Base-by-base conservation (phyloP, 257 asterid species). In the Ocimum tenuiflorum region DNA sequence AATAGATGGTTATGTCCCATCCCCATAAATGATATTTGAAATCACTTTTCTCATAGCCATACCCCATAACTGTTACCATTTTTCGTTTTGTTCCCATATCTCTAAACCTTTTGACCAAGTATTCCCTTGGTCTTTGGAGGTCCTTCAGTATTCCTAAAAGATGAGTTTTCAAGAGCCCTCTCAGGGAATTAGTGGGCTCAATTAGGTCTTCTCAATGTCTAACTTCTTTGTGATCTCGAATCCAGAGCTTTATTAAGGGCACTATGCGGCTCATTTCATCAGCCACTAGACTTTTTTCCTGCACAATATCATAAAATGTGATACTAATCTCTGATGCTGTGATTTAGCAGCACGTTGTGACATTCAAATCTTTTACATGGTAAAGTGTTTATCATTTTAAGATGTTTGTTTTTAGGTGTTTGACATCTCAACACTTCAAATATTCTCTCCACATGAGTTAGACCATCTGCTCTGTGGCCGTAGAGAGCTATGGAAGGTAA, bases 401-500 rank as follows among this genome's bases (percentile, higher is more conserved):
- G 49, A 17, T 65, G 31, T 64, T 1, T 68, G 67, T 54, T 68
- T 31, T 71, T 75, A 92, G 97, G 97, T 94, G 61, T 90, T 94
- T 76, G 99, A 94, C 71, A 76, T 94, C 63, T 72, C 95, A 24
- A 68, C 89, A 20, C 85, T 94, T 49, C 97, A 94, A 85, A 94
- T 91, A 72, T 94, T 94, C 72, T 82, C 97, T 73, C 89, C 96
- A 52, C 59, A 72, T 60, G 99, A 94, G 88, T 80, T 94, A 89
- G 99, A 94, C 82, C 80, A 88, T 73, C 83, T 94, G 68, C 91
- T 94, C 50, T 94, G 99, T 67, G 99, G 99, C 50, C 97, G 96
- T 62, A 80, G 95, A 77, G 99, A 90, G 82, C 56, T 88, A 58
- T 94, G 99, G 99, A 86, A 88, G 99, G 99, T 94, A 71, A 65